Evolutionary conservation across 2,329 filamentous ascomycete genomes (phyloP).

Genomic region (Botrytis galanthina): DNA sequence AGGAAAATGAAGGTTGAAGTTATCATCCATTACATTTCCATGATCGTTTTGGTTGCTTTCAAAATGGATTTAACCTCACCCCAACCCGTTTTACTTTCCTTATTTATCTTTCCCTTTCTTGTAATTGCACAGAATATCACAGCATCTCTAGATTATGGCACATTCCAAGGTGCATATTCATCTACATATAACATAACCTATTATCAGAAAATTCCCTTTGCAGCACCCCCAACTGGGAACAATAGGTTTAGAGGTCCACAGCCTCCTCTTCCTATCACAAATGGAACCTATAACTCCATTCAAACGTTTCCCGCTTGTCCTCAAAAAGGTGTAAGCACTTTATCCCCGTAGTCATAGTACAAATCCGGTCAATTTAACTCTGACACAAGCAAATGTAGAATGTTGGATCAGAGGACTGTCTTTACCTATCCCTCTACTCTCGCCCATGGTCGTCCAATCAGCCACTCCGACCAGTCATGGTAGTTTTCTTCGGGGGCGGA

Average conservation of each 20-base stretch:
- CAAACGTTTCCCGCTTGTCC: constrained; percentile 57
- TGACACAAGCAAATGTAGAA: constrained; percentile 34
- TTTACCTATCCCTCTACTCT: constrained; percentile 59
- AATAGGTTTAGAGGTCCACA: constrained; percentile 62
- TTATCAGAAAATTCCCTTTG: constrained; percentile 61
- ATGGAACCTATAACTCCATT: constrained; percentile 54
- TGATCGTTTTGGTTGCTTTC: neutral
- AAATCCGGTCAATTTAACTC: neutral
- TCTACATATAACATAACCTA: constrained; percentile 55
- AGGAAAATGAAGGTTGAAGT: constrained; percentile 9
- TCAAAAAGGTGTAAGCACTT: constrained; percentile 48
- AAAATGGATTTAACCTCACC: neutral
- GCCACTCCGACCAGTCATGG: constrained; percentile 55
- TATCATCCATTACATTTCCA: neutral
- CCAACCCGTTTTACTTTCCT: neutral
- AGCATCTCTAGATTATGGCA: constrained; percentile 48
- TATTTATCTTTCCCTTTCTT: constrained; percentile 10
- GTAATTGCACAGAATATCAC: constrained; percentile 37
- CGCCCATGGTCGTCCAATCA: constrained; percentile 50
- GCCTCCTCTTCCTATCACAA: constrained; percentile 48
- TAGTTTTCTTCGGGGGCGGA: constrained; percentile 60
- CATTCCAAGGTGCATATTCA: constrained; percentile 53
- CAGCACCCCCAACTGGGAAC: constrained; percentile 53
- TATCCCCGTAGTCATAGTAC: neutral
- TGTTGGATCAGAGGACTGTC: constrained; percentile 58